These are phyloP conservation scores for Rhizopogon vesiculosus DNA, from an alignment of 768 basidiomycete genomes.

Conservation along the genomic window DNA sequence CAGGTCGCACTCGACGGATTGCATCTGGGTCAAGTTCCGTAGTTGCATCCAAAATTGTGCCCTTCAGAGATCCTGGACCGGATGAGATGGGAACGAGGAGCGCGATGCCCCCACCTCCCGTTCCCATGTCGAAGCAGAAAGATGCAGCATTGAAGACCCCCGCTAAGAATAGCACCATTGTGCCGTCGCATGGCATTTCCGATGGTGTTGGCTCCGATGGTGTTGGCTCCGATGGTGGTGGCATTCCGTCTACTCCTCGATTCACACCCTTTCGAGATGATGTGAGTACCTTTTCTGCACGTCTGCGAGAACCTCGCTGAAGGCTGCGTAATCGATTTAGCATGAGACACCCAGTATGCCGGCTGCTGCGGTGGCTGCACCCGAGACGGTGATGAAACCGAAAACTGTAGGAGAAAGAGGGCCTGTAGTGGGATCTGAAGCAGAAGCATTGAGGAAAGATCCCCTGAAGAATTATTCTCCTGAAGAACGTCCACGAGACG, in stretches of 20 bases:
- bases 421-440: constrained; percentile 50
- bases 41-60: constrained; percentile 50
- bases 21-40: constrained; percentile 32
- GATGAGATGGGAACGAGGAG: constrained; percentile 26
- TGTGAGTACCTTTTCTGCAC: constrained; percentile 30
- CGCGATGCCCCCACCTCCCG: constrained; percentile 32
- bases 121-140: constrained; percentile 24
- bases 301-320: not conserved
- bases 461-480: constrained; percentile 73
- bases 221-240: constrained; percentile 9
- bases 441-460: constrained; percentile 73
- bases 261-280: constrained; percentile 77
- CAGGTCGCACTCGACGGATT: constrained; percentile 51
- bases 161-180: constrained; percentile 27
- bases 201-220: constrained; percentile 3
- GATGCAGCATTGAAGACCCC: constrained; percentile 29
- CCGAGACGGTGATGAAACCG: constrained; percentile 65
- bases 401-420: constrained; percentile 46
- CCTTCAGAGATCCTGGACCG: constrained; percentile 59
- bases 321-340: constrained; percentile 10
- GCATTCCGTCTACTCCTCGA: constrained; percentile 43
- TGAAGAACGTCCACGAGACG: constrained; percentile 17
- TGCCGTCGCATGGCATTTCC: constrained; percentile 35
- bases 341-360: constrained; percentile 20
- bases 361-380: constrained; percentile 26